These are phyloP conservation scores for Typha latifolia DNA, from an alignment of 176 grass and related monocot genomes.

Conservation along the genomic window DNA sequence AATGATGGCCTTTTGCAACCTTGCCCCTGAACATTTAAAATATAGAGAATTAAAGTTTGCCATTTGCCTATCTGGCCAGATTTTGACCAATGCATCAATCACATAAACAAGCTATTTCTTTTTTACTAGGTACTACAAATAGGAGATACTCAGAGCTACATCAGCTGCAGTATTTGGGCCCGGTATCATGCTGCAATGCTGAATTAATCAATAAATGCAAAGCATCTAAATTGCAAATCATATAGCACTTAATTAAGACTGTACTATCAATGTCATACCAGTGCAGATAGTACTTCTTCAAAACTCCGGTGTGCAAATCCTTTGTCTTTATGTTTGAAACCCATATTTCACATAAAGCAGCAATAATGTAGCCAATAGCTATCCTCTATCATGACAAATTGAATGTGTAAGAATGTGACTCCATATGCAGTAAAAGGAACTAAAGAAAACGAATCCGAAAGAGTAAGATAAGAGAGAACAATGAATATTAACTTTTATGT, in stretches of 20 bases:
- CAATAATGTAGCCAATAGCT: constrained; percentile 24
- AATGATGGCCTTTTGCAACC: no score
- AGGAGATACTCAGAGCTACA: no score
- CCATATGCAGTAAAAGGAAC: background rate
- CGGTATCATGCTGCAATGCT: background rate
- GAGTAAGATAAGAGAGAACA: background rate
- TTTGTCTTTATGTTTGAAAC: constrained; percentile 2
- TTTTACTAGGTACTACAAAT: no score
- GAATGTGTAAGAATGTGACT: background rate
- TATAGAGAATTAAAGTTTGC: no score
- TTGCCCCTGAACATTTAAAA: no score
- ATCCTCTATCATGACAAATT: constrained; percentile 8
- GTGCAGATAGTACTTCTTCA: constrained; percentile 14
- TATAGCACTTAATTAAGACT: background rate
- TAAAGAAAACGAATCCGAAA: background rate
- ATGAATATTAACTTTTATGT: no score
- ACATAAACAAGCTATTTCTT: no score
- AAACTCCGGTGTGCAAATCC: background rate
- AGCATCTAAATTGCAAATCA: background rate
- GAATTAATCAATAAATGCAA: background rate
- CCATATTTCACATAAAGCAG: constrained; percentile 30
- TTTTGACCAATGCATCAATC: no score
- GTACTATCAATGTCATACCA: constrained; percentile 16
- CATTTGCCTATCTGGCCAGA: no score
- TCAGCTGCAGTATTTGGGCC: background rate